Base-by-base conservation (phyloP, 306 rosid species). In the Fragaria nilgerrensis region DNA sequence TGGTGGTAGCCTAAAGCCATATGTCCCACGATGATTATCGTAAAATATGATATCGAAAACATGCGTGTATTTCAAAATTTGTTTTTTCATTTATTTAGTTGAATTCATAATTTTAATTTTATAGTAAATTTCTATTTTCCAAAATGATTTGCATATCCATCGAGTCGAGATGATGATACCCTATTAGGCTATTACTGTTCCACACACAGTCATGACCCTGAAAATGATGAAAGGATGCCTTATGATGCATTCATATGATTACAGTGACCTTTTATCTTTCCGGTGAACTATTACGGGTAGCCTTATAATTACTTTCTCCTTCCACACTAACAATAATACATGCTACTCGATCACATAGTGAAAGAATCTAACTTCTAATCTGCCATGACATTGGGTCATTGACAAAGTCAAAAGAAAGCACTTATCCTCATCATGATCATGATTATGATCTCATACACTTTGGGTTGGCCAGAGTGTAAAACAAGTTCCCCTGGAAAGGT, bases 321-420 rank as follows among this genome's bases (percentile, higher is more conserved):
- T 87, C 63, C 36, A 56, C 39, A 22, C 37, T 20, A 75, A 73
- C 72, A 34, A 75, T 22, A 67, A 49, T 36, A 17, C 5, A 66
- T 32, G 43, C 41, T 17, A 19, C 25, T 65, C 12, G 70, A 36
- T 15, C 44, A 66, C 75, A 70, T n/a, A 65, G 84, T 66, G 73
- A 80, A 80, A 62, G 74, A 81, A 73, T 66, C 70, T 19, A 37
- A 36, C 5, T 19, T 37, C 27, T 78, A 48, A 78, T 14, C 63
- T 39, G 36, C 64, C 9, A 71, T 45, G 81, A 72, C 73, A 64
- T 43, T 58, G 53, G 59, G 81, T 77, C 75, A 68, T 63, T 77
- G 73, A 77, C 71, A 74, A 87, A 73, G 84, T 70, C 80, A 82
- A 84, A 84, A 20, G 70, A 82, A 84, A 79, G 75, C 79, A 84